Base-by-base conservation (phyloP, 345 rosid species). In the Salix dunnii region DNA sequence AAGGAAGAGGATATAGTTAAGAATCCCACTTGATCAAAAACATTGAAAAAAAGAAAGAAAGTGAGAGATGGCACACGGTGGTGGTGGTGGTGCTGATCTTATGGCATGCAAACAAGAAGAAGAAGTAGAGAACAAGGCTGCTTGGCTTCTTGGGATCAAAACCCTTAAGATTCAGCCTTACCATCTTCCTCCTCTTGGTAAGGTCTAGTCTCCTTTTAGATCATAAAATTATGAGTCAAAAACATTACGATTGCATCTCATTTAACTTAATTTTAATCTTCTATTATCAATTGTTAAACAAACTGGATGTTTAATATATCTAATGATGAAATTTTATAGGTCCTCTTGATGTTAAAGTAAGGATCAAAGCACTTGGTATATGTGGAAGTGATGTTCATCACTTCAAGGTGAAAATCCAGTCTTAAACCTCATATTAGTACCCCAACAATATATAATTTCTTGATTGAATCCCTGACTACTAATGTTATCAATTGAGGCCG, bases 321-420 rank as follows among this genome's bases (percentile, higher is more conserved):
- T 46, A 13, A 12, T 46, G 51, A 4, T 46, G 51, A 14, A 46
- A 13, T 46, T 46, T 76, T 46, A 46, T 75, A 88, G 88, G 91
- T 48, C 89, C 91, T 5, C 80, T 76, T 72, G 88, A 85, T 78
- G 94, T 86, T 9, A 86, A 83, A 82, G 89, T 88, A 31, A 75
- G 77, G 70, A 76, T 88, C 49, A 90, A 87, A 73, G 91, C 92
- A 71, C 86, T 90, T 28, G 94, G 91, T 64, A 90, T 90, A 49
- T 90, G 92, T 36, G 88, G 89, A 78, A 85, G 94, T 63, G 94
- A 90, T 86, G 85, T 90, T 79, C 91, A 88, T 76, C 88, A 84
- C 74, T 87, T 88, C 84, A 88, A 85, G 91, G 91, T 90, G 36
- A 77, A 46, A 58, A 65, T 28, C 38, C 35, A 65, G 31, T 27